A percentile compares a stretch with the other conserved stretches of the same genome.
Conservation (phyloP, 495 filamentous ascomycete species). For the Hypoxylon perforatum region DNA sequence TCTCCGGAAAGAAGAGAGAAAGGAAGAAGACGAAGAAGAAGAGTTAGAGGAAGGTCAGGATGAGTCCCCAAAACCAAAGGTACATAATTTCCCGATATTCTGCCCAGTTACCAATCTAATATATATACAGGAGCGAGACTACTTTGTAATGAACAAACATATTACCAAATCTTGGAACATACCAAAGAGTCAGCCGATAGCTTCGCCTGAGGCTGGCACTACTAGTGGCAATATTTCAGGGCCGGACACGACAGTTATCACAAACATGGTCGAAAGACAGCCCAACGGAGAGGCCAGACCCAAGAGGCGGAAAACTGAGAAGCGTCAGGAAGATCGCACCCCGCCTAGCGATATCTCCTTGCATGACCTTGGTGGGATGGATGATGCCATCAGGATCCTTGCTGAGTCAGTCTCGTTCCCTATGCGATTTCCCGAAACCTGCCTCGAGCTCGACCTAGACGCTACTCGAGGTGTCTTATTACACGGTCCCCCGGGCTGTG, state of each 20-base stretch:
- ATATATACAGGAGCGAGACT: constrained; percentile 65
- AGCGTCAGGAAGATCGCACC: constrained; percentile 53
- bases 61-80: constrained; percentile 50
- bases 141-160: constrained; percentile 73
- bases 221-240: constrained; percentile 18
- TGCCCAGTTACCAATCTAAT: constrained; percentile 1
- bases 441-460: constrained; percentile 69
- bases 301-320: constrained; percentile 70
- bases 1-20: constrained; percentile 73
- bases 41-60: constrained; percentile 68
- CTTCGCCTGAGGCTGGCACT: constrained; percentile 22
- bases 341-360: constrained; percentile 82
- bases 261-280: constrained; percentile 53
- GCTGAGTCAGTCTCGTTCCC: constrained; percentile 86
- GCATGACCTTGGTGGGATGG: constrained; percentile 85
- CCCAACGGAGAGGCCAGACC: constrained; percentile 74
- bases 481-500: constrained; percentile 93
- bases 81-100: constrained; percentile 10
- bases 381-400: constrained; percentile 79
- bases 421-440: constrained; percentile 69
- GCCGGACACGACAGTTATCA: constrained; percentile 3
- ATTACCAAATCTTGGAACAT: constrained; percentile 62
- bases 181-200: constrained; percentile 20
- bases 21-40: constrained; percentile 66
- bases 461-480: constrained; percentile 89